Evolutionary conservation across 73 alveolate genomes (phyloP), one percentile per base, ranked within the genome.

Genomic region (Tetrahymena elliotti): DNA sequence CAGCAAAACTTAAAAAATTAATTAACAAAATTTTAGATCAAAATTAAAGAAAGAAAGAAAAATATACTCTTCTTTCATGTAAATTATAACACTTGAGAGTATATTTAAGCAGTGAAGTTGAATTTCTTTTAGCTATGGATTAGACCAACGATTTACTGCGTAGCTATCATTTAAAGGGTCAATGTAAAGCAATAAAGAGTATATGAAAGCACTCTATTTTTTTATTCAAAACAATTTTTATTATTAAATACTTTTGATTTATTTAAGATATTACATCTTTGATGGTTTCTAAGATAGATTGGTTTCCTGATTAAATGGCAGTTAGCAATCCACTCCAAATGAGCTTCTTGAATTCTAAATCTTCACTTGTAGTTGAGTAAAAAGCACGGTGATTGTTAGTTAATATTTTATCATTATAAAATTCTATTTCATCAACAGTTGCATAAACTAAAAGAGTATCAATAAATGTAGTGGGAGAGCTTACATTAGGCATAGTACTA

Each of bases 311-410:
- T 92, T 94, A 38, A 1, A 96, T 94, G 0, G 96, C 94, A 33
- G 96, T 95, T 20, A 98, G 95, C 8, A 98, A 97, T 92, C 99
- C 97, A 38, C 99, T 98, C 99, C 99, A 98, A 20, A 98, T 95
- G 35, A 98, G 97, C 95, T 98, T 98, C 92, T 98, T 98, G 93
- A 98, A 98, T 96, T 98, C 99, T 52, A 98, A 97, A 95, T 98
- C 99, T 95, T 98, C 99, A 93, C 98, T 98, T 93, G 98, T 98
- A 6, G 99, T 98, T 12, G 99, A 97, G 68, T 98, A 98, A 93
- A 98, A 96, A 33, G 99, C 97, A 96, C 98, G 98, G 39, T 93
- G 96, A 38, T 98, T 96, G 41, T 95, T 97, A n/a, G 97, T 97
- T 68, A 94, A 53, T 4, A 94, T 94, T 88, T 94, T 88, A 35